Base-by-base conservation (phyloP, 2,329 filamentous ascomycete genomes). In the Exophiala bonariae region DNA sequence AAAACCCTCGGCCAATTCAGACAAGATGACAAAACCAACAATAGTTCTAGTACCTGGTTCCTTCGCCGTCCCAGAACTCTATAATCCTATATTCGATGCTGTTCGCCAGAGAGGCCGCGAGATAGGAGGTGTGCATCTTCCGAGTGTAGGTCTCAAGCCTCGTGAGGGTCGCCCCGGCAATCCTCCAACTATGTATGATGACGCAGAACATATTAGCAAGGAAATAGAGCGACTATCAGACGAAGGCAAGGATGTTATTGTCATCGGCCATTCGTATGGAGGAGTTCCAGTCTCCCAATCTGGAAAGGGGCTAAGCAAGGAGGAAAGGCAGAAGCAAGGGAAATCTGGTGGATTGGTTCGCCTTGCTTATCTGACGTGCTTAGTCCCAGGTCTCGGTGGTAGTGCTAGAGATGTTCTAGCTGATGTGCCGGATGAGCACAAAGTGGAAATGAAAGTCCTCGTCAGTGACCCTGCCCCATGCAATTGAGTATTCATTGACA, bases 251-350 rank as follows among this genome's bases (percentile, higher is more conserved):
- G 40, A 70, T 50, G 63, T 63, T 49, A 63, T 52, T 36, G 50
- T 59, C 49, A 59, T 58, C 40, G 65, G 52, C 53, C 67, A 63
- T 62, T 73, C 66, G 49, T 71, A 58, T 58, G 66, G 52, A 58
- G 72, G 57, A 37, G 58, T 59, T 54, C 61, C 61, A 0, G 59
- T 58, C 4, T 63, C 57, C 7, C 54, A 68, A 37, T 54, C 50
- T 23, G 35, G 61, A 9, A 32, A 61, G 8, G 63, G 62, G 1
- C 59, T 70, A 16, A 60, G 59, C 19, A 64, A 63, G 31, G 30
- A 54, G 2, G 56, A 63, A n/a, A 55, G 64, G 4, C 48, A 62
- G 39, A 34, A 50, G 10, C 47, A 47, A 9, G 61, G 61, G 3
- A 54, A 62, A 30, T 42, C 47, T 0, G 66, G 66, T 2, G 67